Percentiles rank a stretch among this genome's conserved stretches.
These are phyloP conservation scores for Nepenthes gracilis DNA, from an alignment of 148 eudicot species.

Conservation along the genomic window DNA sequence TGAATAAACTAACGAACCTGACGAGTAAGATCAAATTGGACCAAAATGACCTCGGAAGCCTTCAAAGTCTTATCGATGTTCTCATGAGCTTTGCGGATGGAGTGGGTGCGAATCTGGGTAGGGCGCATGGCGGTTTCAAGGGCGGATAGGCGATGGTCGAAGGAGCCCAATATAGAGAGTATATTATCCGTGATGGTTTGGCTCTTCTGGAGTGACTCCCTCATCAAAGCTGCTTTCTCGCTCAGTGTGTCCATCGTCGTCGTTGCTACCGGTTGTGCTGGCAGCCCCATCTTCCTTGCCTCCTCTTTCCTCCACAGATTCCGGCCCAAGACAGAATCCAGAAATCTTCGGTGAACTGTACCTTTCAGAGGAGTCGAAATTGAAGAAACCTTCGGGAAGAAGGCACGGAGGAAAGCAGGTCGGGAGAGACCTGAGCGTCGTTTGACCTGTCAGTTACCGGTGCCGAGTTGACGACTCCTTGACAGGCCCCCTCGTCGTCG, in stretches of 20 bases:
- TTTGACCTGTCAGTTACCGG: too few relatives aligned
- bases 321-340: too few relatives aligned
- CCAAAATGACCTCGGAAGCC: slow-evolving; percentile 72
- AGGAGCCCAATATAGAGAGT: slow-evolving; percentile 77
- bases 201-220: slow-evolving; percentile 70
- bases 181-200: slow-evolving; percentile 72
- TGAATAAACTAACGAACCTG: slow-evolving; percentile 29
- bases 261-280: slow-evolving; percentile 12
- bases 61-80: slow-evolving; percentile 84
- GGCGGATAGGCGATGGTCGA: slow-evolving; percentile 89
- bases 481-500: too few relatives aligned
- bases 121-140: slow-evolving; percentile 99
- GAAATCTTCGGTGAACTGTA: too few relatives aligned
- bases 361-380: too few relatives aligned
- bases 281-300: slow-evolving; percentile 24
- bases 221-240: slow-evolving; percentile 65
- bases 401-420: too few relatives aligned
- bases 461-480: too few relatives aligned
- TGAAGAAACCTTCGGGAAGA: too few relatives aligned
- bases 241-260: slow-evolving; percentile 35
- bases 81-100: slow-evolving; percentile 77
- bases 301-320: too few relatives aligned
- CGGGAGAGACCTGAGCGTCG: too few relatives aligned
- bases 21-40: slow-evolving; percentile 76
- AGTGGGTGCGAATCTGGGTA: slow-evolving; percentile 84